Conservation (phyloP, 306 rosid species). For the Begonia loranthoides region DNA sequence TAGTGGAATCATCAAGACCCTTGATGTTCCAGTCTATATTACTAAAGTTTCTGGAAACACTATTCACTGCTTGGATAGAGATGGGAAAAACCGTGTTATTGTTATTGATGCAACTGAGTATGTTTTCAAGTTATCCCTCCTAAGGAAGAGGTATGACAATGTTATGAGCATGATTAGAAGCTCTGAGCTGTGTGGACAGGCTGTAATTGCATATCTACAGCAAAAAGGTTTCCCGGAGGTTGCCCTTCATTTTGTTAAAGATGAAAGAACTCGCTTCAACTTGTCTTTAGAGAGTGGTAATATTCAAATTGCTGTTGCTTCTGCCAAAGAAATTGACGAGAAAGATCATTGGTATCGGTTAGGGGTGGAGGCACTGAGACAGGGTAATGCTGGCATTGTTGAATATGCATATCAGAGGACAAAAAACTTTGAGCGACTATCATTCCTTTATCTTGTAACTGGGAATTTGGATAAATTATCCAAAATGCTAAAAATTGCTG, state of each 20-base stretch:
- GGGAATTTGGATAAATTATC: constrained; percentile 68
- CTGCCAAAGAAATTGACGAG: constrained; percentile 78
- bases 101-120: constrained; percentile 69
- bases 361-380: constrained; percentile 83
- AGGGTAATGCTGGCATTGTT: constrained; percentile 75
- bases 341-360: constrained; percentile 82
- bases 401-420: constrained; percentile 92
- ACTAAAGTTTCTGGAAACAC: constrained; percentile 57
- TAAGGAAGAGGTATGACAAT: constrained; percentile 56
- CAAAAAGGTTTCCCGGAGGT: constrained; percentile 89
- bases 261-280: constrained; percentile 72
- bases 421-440: constrained; percentile 70
- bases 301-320: constrained; percentile 78
- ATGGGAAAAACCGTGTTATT: constrained; percentile 60
- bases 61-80: constrained; percentile 71
- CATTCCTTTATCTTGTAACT: constrained; percentile 68
- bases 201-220: constrained; percentile 78
- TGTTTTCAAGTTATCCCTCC: constrained; percentile 58
- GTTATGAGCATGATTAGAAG: constrained; percentile 80
- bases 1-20: constrained; percentile 65
- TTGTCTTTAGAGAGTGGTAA: constrained; percentile 85
- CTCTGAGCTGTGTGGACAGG: constrained; percentile 86
- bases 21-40: constrained; percentile 67
- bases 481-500: constrained; percentile 86
- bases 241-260: constrained; percentile 88